These are phyloP conservation scores for Globisporangium spiculum DNA, from an alignment of 352 stramenopile genomes.

Conservation along the genomic window DNA sequence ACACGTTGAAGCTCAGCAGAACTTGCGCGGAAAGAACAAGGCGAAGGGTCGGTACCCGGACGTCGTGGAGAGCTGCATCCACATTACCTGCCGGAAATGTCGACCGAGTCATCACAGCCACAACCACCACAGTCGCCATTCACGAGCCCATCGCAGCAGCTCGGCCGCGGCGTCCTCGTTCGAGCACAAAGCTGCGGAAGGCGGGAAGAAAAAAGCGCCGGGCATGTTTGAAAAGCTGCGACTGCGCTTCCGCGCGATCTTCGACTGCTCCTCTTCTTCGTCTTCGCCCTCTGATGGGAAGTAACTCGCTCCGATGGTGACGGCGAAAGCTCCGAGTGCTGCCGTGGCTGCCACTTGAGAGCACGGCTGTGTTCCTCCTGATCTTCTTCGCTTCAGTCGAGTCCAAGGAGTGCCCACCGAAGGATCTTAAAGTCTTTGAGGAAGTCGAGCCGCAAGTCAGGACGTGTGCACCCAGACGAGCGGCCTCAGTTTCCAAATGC, in stretches of 20 bases:
- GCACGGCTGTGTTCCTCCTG: slow-evolving; percentile 11
- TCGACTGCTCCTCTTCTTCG: slow-evolving; percentile 12
- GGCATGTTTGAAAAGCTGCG: slow-evolving; percentile 48
- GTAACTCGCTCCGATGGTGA: background rate
- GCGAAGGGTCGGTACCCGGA: slow-evolving; percentile 40
- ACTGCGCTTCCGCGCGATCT: slow-evolving; percentile 31
- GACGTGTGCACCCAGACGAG: slow-evolving; percentile 34
- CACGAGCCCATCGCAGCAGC: background rate
- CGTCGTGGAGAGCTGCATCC: slow-evolving; percentile 67
- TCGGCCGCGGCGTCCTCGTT: background rate
- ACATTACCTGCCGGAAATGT: slow-evolving; percentile 62
- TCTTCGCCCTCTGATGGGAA: background rate
- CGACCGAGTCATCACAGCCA: slow-evolving; percentile 24
- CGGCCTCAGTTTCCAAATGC: slow-evolving; percentile 40
- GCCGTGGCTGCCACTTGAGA: background rate
- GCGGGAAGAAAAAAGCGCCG: slow-evolving; percentile 17
- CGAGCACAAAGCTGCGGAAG: background rate
- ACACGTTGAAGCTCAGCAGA: background rate
- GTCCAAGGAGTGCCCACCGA: slow-evolving; percentile 28
- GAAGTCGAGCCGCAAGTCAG: slow-evolving; percentile 33
- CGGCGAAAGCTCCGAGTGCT: slow-evolving; percentile 3
- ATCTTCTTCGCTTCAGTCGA: slow-evolving; percentile 5
- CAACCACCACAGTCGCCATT: background rate
- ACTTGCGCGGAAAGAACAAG: slow-evolving; percentile 23
- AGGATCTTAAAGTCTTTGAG: slow-evolving; percentile 48